These are phyloP conservation scores for Ogataea nitratoaversa DNA, from an alignment of 805 yeast species.

Conservation along the genomic window DNA sequence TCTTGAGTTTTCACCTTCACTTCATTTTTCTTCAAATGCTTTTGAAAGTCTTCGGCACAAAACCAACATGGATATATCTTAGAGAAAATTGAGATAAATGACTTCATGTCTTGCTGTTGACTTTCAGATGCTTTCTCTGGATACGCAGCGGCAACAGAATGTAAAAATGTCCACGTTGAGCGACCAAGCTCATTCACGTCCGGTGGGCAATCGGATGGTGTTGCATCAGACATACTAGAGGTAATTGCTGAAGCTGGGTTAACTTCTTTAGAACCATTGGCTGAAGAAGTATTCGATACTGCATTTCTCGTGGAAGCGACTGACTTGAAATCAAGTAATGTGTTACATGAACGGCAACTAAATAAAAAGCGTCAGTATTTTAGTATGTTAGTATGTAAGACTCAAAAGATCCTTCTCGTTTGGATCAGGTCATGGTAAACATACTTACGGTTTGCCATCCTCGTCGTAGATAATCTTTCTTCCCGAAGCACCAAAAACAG, in stretches of 20 bases:
- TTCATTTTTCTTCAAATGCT: conserved; percentile 48
- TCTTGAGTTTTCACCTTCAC: conserved; percentile 66
- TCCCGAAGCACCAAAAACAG: conserved; percentile 56
- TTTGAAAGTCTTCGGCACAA: conserved; percentile 82
- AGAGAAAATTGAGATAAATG: conserved; percentile 67
- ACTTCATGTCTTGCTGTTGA: conserved; percentile 68
- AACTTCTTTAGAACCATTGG: conserved; percentile 4
- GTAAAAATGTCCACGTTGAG: conserved; percentile 90
- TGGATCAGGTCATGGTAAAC: neutral
- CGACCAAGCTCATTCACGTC: conserved; percentile 78
- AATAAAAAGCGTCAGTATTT: conserved; percentile 4
- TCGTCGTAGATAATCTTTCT: conserved; percentile 72
- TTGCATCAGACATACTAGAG: conserved; percentile 15
- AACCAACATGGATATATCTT: conserved; percentile 89
- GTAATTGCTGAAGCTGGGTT: conserved; percentile 15
- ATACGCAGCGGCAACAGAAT: conserved; percentile 84
- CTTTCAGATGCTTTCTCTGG: conserved; percentile 61
- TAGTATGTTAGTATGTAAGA: neutral
- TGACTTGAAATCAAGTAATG: conserved; percentile 72
- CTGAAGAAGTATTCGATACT: conserved; percentile 6
- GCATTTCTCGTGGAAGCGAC: conserved; percentile 33
- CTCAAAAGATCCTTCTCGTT: neutral
- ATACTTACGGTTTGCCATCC: conserved; percentile 88
- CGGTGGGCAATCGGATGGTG: conserved; percentile 63
- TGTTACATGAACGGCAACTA: conserved; percentile 81